Evolutionary conservation across 2,329 filamentous ascomycete species (phyloP), one percentile per base, ranked within the genome.

Genomic region (Cladobotryum protrusum): DNA sequence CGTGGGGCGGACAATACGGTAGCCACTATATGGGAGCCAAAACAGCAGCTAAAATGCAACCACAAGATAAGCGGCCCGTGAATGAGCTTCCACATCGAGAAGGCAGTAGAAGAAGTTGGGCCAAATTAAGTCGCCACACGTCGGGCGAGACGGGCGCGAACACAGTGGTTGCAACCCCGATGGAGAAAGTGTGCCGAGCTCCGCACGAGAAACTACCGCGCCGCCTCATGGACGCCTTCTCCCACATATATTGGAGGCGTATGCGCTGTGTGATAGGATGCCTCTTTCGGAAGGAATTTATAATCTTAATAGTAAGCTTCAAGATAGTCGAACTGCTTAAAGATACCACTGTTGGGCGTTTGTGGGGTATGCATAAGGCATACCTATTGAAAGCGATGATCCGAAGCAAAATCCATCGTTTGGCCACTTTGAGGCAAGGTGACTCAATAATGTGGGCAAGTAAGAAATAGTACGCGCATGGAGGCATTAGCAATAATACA

Each of bases 51-150:
- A 29, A 29, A 29, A 29, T 29, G 24, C 24, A 29, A 29, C 24
- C 24, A 8, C 24, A 2, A 29, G 24, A 29, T 29, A 29, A 29
- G 24, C 24, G 11, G 6, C 24, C 6, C 24, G 24, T 29, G 35
- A n/a, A 12, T 37, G 40, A 46, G 43, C 43, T 46, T 46, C 43
- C 43, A 14, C 43, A 35, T 46, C 14, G n/a, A 46, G 43, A 46
- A 46, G 43, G 43, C 43, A 9, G 14, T 29, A 8, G 24, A 29
- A 29, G 24, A 29, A 29, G 11, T 29, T 9, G 6, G 11, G 24
- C 24, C 24, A 29, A 29, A 29, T 29, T 29, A 29, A 29, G 24
- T 29, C 2, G 24, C 24, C 24, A 29, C 24, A 29, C 24, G 11
- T 2, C 6, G 6, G 24, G 24, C 24, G 24, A 29, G 24, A 29